Percentiles rank a stretch among this genome's conserved stretches.
These are phyloP conservation scores for Orobanche coerulescens DNA, from an alignment of 257 asterid genomes.

Conservation along the genomic window DNA sequence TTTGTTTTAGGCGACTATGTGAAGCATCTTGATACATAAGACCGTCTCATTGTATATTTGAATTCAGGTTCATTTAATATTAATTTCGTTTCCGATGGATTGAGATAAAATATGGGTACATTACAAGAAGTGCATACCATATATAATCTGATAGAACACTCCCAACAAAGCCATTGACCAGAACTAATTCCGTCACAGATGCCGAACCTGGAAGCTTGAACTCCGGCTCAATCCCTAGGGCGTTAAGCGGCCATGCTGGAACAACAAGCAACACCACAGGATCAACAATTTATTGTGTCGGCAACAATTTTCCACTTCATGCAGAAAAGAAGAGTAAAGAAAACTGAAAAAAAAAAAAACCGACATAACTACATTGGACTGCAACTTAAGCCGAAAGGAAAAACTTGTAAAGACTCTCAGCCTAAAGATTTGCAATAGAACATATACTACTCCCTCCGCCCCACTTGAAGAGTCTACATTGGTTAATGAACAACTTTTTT, in stretches of 20 bases:
- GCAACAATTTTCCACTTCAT: background rate
- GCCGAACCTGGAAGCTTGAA: slow-evolving; percentile 60
- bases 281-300: background rate
- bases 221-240: slow-evolving; percentile 67
- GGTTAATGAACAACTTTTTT: no score
- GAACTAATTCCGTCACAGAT: slow-evolving; percentile 40
- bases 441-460: no score
- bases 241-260: slow-evolving; percentile 66
- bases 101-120: background rate
- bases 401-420: no score
- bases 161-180: slow-evolving; percentile 65
- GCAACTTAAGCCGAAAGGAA: no score
- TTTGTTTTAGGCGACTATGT: no score
- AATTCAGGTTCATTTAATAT: background rate
- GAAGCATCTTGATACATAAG: no score
- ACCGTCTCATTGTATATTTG: no score
- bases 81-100: background rate
- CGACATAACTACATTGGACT: no score
- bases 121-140: slow-evolving; percentile 38
- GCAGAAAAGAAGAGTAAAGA: background rate
- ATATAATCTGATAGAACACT: slow-evolving; percentile 73
- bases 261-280: slow-evolving; percentile 5
- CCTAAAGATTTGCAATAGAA: no score
- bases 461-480: no score
- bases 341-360: background rate